Evolutionary conservation across 352 stramenopile species (phyloP), one percentile per base, ranked within the genome.

Genomic region (Phytophthora agathidicida): DNA sequence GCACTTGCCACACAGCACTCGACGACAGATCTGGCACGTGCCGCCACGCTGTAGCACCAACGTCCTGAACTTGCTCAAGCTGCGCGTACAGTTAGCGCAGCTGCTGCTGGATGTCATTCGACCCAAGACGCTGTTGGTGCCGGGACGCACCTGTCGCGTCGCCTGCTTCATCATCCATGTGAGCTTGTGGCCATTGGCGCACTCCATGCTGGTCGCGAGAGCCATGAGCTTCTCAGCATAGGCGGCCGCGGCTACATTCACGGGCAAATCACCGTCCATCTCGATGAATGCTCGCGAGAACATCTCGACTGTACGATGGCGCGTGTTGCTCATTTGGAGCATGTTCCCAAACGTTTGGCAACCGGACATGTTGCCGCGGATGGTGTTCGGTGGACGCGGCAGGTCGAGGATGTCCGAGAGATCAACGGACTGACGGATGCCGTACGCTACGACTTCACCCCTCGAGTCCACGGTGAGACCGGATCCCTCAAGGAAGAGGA

Each of bases 401-500:
- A 78, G 46, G 19, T 56, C 52, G 14, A 69, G 39, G 27, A 68
- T 48, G 13, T 66, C 60, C 1, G 65, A 52, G 11, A 78, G 24
- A 24, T 78, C 69, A 7, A 78, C 57, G 10, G 62, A 72, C 22
- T 73, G 60, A 3, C 65, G 65, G 23, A 77, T 55, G 8, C 56
- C 54, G 47, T 75, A 83, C 14, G 57, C 46, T 1, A 80, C 64
- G 23, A 50, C 48, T 19, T 73, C 39, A 13, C 70, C 73, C 7
- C 62, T 47, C 2, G 62, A 23, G 30, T 77, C 68, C 13, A 36
- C 67, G 0, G 58, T 65, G 17, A 80, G 17, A 20, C 71, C 74
- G 9, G 60, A 74, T 2, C 64, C 71, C 45, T 83, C 74, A 10
- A 83, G 35, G 31, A 70, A 83, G 23, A 83, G 61, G 43, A 73